These are phyloP conservation scores for Laetiporus sulphureus DNA, from an alignment of 1,284 basidiomycete genomes.

Conservation along the genomic window DNA sequence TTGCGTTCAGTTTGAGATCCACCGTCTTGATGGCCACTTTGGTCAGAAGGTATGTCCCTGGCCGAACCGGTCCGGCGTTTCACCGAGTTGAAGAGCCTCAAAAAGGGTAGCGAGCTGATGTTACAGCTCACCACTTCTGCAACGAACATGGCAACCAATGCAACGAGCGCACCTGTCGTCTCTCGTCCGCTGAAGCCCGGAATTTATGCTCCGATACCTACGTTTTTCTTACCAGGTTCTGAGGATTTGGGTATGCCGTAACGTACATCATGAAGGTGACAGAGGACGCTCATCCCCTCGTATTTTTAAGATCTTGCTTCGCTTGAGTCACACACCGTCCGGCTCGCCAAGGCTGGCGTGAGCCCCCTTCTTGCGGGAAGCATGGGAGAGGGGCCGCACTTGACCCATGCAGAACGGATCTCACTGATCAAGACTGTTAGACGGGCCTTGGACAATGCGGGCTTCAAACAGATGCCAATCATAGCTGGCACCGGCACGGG, in stretches of 20 bases:
- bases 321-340: slow-evolving; percentile 67
- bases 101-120: too few species aligned
- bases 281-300: too few species aligned
- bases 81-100: too few species aligned
- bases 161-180: neutral
- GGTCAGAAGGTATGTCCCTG: neutral
- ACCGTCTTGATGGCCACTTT: neutral
- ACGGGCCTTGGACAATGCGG: slow-evolving; percentile 61
- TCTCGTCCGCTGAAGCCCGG: slow-evolving; percentile 61
- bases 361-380: slow-evolving; percentile 74
- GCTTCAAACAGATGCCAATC: slow-evolving; percentile 54
- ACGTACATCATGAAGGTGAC: too few species aligned
- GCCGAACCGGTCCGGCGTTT: neutral
- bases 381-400: slow-evolving; percentile 77
- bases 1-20: too few species aligned
- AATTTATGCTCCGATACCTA: slow-evolving; percentile 80
- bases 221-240: slow-evolving; percentile 68
- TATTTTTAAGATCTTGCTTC: slow-evolving; percentile 67
- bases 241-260: slow-evolving; percentile 71
- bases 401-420: slow-evolving; percentile 66
- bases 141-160: too few species aligned
- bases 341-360: slow-evolving; percentile 66
- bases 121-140: too few species aligned
- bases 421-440: slow-evolving; percentile 65
- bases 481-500: slow-evolving; percentile 80